These are phyloP conservation scores for Entonaema liquescens DNA, from an alignment of 495 filamentous ascomycete species.

Conservation along the genomic window DNA sequence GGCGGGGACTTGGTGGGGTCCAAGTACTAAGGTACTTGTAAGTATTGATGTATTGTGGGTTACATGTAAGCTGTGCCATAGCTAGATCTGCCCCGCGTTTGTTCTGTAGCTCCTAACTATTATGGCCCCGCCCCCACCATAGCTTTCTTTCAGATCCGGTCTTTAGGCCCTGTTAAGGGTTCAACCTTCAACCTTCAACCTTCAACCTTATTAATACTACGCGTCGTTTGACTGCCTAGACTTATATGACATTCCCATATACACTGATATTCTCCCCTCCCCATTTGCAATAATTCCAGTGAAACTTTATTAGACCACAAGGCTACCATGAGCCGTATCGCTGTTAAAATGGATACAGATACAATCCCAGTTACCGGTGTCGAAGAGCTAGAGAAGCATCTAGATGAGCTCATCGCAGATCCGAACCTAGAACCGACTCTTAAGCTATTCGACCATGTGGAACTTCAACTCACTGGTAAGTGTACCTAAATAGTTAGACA, in stretches of 20 bases:
- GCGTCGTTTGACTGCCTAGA: conserved; percentile 11
- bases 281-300: too few relatives aligned
- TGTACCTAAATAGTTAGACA: background rate
- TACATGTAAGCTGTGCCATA: background rate
- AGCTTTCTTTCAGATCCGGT: background rate
- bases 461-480: conserved; percentile 62
- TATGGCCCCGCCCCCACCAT: background rate
- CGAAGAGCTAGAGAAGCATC: conserved; percentile 59
- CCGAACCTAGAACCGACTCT: conserved; percentile 48
- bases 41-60: background rate
- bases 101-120: too few relatives aligned
- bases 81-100: background rate
- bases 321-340: conserved; percentile 32
- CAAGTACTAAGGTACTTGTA: background rate
- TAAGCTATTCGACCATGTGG: conserved; percentile 63
- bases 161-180: background rate
- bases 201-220: conserved; percentile 14
- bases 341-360: conserved; percentile 47
- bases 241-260: background rate
- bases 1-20: conserved; percentile 26
- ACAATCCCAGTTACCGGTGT: conserved; percentile 53
- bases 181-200: background rate
- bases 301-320: conserved; percentile 6
- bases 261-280: background rate
- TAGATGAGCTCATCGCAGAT: conserved; percentile 56